Evolutionary conservation across 257 asterid genomes (phyloP), one percentile per base, ranked within the genome.

Genomic region (Salvia rosmarinus): DNA sequence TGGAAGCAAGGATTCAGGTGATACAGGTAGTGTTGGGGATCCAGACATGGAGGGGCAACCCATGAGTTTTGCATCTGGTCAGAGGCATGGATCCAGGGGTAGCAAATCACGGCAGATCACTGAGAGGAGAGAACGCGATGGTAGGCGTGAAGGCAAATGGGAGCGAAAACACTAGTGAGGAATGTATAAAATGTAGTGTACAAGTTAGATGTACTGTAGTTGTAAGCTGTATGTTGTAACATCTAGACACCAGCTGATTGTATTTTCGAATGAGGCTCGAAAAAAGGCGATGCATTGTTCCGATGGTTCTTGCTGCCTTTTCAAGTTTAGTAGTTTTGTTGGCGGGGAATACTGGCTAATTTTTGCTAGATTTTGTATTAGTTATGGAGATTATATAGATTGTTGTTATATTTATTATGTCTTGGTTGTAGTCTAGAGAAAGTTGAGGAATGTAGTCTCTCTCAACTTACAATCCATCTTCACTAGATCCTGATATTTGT

Each of bases 141-240:
- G 88, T 47, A 85, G 98, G 46, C 95, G 95, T 2, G 96, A 89
- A 84, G 91, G 99, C 61, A 91, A 91, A 80, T 95, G 99, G 99
- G 99, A 95, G 81, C 82, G 99, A 11, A 95, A 95, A 79, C 97
- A 94, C 77, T 89, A 90, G 84, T 19, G 42, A n/a, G n/a, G n/a
- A 77, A 25, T 23, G 64, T 72, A 60, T 59, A 21, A 23, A 67
- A 28, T 66, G 35, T 56, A 67, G 28, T 66, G 35, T 56, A 67
- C 50, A 46, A 54, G 49, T 10, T 44, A 2, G 34, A 4, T 57
- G 78, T 66, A 50, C 35, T 35, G 17, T 52, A 30, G 17, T 21
- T 42, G 55, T 25, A 23, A 5, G n/a, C 42, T 73, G 49, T 52
- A 47, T 21, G 14, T 49, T 61, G 70, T 62, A 71, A 46, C 49